phyloP scores from a whole-genome alignment of 306 rosid species.

The Dicorynia guianensis region DNA sequence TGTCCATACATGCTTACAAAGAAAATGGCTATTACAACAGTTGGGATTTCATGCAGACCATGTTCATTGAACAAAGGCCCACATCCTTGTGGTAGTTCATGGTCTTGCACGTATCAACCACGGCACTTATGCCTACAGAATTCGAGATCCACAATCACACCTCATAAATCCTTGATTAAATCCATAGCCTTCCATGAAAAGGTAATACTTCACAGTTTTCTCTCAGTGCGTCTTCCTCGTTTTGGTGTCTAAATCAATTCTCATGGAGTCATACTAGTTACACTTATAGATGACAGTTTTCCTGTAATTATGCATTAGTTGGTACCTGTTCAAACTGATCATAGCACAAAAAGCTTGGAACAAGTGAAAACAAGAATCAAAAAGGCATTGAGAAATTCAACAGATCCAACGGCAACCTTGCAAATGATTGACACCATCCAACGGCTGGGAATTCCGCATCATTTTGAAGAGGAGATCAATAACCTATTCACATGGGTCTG shows the following conservation, averaged over 20 bases:
- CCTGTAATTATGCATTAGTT: background rate
- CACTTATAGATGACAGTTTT: background rate
- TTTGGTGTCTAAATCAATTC: too few species aligned
- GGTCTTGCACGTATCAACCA: background rate
- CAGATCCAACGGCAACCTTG: slow-evolving; percentile 35
- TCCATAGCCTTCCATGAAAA: background rate
- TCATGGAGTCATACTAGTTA: too few species aligned
- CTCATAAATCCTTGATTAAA: background rate
- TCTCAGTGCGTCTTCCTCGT: too few species aligned
- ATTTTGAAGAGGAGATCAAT: slow-evolving; percentile 41
- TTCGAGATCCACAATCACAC: background rate
- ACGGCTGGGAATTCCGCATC: slow-evolving; percentile 47
- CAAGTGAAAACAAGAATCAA: slow-evolving; percentile 13
- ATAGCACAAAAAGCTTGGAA: slow-evolving; percentile 15
- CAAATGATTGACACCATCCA: slow-evolving; percentile 51
- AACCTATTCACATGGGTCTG: background rate
- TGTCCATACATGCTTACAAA: background rate
- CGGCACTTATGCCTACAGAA: background rate
- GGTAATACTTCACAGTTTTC: background rate
- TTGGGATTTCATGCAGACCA: background rate
- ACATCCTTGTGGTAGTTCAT: background rate
- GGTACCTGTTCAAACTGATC: background rate
- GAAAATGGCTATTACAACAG: background rate
- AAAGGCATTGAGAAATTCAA: slow-evolving; percentile 10
- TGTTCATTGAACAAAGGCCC: background rate